phyloP scores from a whole-genome alignment of 1,139 yeast species.

The Zygotorulaspora mrakii region DNA sequence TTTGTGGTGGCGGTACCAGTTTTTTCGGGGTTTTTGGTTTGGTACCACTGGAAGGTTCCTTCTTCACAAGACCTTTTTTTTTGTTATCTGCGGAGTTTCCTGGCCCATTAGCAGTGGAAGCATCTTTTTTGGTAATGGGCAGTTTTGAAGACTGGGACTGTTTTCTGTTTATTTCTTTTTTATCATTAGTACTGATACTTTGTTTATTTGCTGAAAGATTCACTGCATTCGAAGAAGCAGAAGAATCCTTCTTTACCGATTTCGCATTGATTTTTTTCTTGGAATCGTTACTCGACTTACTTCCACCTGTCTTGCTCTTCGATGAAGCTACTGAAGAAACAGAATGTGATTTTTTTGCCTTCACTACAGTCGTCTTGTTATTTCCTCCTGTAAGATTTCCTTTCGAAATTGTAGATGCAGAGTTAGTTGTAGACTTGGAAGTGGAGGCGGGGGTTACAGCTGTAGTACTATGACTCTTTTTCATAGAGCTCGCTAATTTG shows the following conservation, averaged over 20 bases:
- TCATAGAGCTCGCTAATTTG: slow-evolving; percentile 7
- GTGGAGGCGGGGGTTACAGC: slow-evolving; percentile 1
- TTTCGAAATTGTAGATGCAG: slow-evolving; percentile 11
- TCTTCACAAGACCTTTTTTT: slow-evolving; percentile 28
- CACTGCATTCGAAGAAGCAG: slow-evolving; percentile 8
- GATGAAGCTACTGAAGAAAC: slow-evolving; percentile 8
- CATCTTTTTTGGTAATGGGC: slow-evolving; percentile 10
- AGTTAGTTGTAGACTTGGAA: slow-evolving; percentile 7
- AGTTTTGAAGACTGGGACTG: background rate
- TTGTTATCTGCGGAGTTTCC: slow-evolving; percentile 11
- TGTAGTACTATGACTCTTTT: slow-evolving; percentile 15
- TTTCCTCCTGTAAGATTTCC: too few relatives aligned
- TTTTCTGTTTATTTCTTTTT: slow-evolving; percentile 7
- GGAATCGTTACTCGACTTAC: slow-evolving; percentile 10
- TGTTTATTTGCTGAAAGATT: slow-evolving; percentile 14
- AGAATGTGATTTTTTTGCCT: slow-evolving; percentile 18
- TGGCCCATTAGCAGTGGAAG: slow-evolving; percentile 17
- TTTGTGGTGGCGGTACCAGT: slow-evolving; percentile 32
- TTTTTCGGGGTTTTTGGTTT: slow-evolving; percentile 24
- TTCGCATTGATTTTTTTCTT: slow-evolving; percentile 17
- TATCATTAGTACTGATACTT: slow-evolving; percentile 7
- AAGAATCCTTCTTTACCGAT: slow-evolving; percentile 4
- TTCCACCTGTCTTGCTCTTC: slow-evolving; percentile 7
- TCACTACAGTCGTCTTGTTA: slow-evolving; percentile 11
- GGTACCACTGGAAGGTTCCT: slow-evolving; percentile 13